A percentile compares a stretch with the other conserved stretches of the same genome.
Evolutionary conservation across 2,329 filamentous ascomycete genomes (phyloP).

Genomic region (Thyridium curvatum): DNA sequence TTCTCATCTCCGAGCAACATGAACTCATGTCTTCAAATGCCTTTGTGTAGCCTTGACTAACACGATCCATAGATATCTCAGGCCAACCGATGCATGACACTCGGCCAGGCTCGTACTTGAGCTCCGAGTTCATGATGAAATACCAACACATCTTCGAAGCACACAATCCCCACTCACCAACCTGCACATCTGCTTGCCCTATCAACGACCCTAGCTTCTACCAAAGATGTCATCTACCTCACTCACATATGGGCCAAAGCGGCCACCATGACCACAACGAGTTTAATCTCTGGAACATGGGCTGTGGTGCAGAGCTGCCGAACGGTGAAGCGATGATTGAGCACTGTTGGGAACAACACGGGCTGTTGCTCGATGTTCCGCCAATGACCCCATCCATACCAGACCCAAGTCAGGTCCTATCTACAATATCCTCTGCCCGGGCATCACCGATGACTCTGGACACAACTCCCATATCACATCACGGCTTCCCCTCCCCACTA

Average conservation of each 20-base stretch:
- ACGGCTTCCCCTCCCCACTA: neutral
- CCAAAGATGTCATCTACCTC: constrained; percentile 11
- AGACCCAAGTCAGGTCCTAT: no score
- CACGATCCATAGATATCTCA: neutral
- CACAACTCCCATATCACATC: constrained; percentile 9
- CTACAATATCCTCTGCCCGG: constrained; percentile 2
- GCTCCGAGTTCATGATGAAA: constrained; percentile 12
- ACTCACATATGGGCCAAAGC: constrained; percentile 1
- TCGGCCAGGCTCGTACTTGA: constrained; percentile 9
- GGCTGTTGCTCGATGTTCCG: no score
- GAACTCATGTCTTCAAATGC: no score
- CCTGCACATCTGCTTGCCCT: constrained; percentile 9
- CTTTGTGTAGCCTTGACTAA: no score
- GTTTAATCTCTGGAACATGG: constrained; percentile 3
- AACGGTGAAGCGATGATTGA: constrained; percentile 12
- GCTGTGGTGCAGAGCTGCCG: constrained; percentile 11
- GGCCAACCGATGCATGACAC: no score
- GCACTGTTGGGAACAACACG: constrained; percentile 12
- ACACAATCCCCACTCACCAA: constrained; percentile 10
- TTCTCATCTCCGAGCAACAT: no score
- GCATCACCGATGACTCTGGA: constrained; percentile 11
- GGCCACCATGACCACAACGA: constrained; percentile 8
- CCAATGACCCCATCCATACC: no score
- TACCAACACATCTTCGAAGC: constrained; percentile 11
- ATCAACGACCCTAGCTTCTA: constrained; percentile 13